phyloP scores from a whole-genome alignment of 306 rosid genomes.

The Citrullus colocynthis region DNA sequence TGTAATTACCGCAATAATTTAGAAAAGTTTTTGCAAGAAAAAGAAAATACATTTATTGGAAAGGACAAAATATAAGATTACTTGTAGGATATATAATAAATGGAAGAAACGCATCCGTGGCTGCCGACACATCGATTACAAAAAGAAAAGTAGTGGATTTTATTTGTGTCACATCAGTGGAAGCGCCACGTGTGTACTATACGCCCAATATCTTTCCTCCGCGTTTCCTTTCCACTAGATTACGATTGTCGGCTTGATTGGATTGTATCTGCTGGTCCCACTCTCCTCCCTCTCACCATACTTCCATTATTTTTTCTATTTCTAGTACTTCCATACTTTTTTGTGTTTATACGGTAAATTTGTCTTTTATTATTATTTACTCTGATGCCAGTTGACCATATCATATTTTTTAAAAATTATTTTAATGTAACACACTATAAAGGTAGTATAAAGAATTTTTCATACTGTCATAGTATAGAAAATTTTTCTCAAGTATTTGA shows the following conservation, averaged over 20 bases:
- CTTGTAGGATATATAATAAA: background rate
- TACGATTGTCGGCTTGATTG: background rate
- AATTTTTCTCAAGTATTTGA: too few relatives aligned
- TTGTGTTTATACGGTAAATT: too few relatives aligned
- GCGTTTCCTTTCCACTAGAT: background rate
- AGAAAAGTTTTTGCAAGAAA: too few relatives aligned
- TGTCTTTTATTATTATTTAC: too few relatives aligned
- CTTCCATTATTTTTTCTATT: background rate
- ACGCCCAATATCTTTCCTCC: background rate
- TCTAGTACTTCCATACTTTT: too few relatives aligned
- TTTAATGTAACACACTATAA: too few relatives aligned
- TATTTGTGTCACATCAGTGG: background rate
- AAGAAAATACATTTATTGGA: background rate
- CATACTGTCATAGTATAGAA: too few relatives aligned
- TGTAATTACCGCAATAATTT: too few relatives aligned
- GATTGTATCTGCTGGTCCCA: background rate
- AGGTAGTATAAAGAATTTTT: too few relatives aligned
- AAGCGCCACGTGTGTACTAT: background rate
- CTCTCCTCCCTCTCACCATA: background rate
- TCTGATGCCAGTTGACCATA: too few relatives aligned
- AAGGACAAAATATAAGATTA: background rate
- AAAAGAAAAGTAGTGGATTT: background rate
- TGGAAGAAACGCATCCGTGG: background rate
- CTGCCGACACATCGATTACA: background rate
- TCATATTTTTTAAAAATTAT: too few relatives aligned